A percentile compares a stretch with the other conserved stretches of the same genome.
Evolutionary conservation across 176 grass and related monocot species (phyloP).

Genomic region (Lolium perenne): DNA sequence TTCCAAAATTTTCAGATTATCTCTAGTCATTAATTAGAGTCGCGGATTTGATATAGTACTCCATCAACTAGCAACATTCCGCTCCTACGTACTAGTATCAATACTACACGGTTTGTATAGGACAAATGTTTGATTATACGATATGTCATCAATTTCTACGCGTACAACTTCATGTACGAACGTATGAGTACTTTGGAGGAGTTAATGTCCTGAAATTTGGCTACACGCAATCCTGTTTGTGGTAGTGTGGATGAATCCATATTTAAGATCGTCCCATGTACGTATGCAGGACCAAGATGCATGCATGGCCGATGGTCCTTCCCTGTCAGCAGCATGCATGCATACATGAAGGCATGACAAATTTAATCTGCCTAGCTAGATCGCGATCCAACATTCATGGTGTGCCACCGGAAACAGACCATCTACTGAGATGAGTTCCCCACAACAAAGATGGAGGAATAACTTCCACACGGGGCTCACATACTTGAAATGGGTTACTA

Average conservation of each 20-base stretch:
- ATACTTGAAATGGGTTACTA: background rate
- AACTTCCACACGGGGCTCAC: background rate
- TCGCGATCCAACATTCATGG: background rate
- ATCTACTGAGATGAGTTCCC: background rate
- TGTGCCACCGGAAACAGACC: background rate
- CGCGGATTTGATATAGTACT: no score
- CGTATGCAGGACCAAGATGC: background rate
- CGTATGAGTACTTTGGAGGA: background rate
- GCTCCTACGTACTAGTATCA: no score
- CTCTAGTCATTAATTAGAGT: no score
- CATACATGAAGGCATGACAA: slow-evolving; percentile 17
- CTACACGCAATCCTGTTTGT: background rate
- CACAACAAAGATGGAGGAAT: background rate
- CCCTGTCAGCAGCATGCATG: background rate
- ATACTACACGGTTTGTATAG: background rate
- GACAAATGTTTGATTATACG: background rate
- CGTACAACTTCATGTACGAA: background rate
- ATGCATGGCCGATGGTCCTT: slow-evolving; percentile 16
- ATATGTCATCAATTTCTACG: background rate
- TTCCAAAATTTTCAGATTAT: no score
- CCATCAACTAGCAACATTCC: no score
- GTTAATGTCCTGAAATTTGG: background rate
- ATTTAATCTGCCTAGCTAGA: background rate
- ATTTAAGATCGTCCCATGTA: slow-evolving; percentile 3
- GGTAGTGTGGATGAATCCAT: background rate